Evolutionary conservation across 352 stramenopile species (phyloP), one percentile per base, ranked within the genome.

Genomic region (Stephanocyclus meneghinianus): DNA sequence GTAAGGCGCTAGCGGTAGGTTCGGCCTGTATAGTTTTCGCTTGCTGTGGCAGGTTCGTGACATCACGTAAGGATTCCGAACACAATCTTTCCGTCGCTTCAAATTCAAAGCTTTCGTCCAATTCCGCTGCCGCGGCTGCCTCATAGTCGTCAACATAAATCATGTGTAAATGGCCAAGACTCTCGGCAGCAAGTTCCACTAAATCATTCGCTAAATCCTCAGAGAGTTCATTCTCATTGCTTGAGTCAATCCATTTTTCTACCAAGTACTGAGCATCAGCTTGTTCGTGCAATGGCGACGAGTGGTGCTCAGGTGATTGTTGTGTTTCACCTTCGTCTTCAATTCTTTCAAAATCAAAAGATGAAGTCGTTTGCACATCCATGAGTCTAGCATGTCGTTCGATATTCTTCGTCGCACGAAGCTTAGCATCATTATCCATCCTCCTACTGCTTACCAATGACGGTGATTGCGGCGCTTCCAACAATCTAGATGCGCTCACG

Each of bases 131-230:
- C 42, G 64, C 48, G n/a, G 62, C 30, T 21, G 50, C 64, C 10
- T 62, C 51, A 21, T 60, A 45, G 21, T 72, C 50, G 13, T 72
- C 64, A 7, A 55, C 50, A 53, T 64, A 72, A 55, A 72, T 63
- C 18, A 42, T 55, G 18, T 63, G 51, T 60, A 32, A 29, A 44
- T 40, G 6, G 18, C 62, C 64, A 63, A 63, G 6, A 53, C 63
- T 48, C 26, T 71, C 63, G 4, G 13, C 30, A 48, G 30, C 26
- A 60, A 71, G 63, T 16, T 71, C 63, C 29, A 71, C 21, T 5
- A 56, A 44, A 35, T 71, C 63, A 60, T 42, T 69, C n/a, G 56
- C 26, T 26, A 15, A 15, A 10, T 55, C 21, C 44, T 56, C 42
- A 44, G 40, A 45, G 10, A 63, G 1, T 21, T 63, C 32, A 44